A percentile compares a stretch with the other conserved stretches of the same genome.
phyloP scores from a whole-genome alignment of 768 basidiomycete species.

The Postia placenta region DNA sequence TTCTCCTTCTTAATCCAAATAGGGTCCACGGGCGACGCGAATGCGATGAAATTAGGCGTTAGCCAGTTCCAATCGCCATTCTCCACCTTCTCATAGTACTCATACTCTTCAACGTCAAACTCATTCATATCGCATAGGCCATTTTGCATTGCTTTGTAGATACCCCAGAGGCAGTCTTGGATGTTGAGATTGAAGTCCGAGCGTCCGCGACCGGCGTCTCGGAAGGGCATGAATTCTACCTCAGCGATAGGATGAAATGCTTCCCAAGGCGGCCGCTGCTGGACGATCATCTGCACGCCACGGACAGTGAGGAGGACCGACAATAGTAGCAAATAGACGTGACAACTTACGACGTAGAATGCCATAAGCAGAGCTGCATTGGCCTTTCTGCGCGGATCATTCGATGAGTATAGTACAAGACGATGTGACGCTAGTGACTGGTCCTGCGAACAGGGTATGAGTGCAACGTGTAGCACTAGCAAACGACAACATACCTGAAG shows the following conservation, averaged over 20 bases:
- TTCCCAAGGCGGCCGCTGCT: conserved; percentile 85
- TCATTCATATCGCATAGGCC: conserved; percentile 91
- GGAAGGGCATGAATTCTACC: conserved; percentile 89
- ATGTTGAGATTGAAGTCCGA: conserved; percentile 92
- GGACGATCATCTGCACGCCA: conserved; percentile 84
- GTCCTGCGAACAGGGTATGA: conserved; percentile 43
- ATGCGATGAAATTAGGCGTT: conserved; percentile 87
- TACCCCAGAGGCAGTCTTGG: conserved; percentile 85
- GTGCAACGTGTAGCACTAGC: conserved; percentile 1
- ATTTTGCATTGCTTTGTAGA: conserved; percentile 89
- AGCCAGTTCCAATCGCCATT: conserved; percentile 97
- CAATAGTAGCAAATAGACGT: conserved; percentile 1
- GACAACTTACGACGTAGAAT: conserved; percentile 73
- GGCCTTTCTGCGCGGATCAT: conserved; percentile 81
- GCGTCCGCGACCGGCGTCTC: conserved; percentile 89
- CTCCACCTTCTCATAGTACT: conserved; percentile 92
- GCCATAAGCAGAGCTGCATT: conserved; percentile 95
- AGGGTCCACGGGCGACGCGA: conserved; percentile 85
- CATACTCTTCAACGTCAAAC: conserved; percentile 90
- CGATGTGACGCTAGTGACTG: conserved; percentile 64
- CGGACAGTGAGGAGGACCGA: neutral
- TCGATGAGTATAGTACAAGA: conserved; percentile 83
- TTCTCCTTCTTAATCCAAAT: conserved; percentile 74
- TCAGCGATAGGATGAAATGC: conserved; percentile 92
- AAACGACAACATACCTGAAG: conserved; percentile 50